These are phyloP conservation scores for Globisporangium uncinulatum DNA, from an alignment of 352 stramenopile species.

Conservation along the genomic window DNA sequence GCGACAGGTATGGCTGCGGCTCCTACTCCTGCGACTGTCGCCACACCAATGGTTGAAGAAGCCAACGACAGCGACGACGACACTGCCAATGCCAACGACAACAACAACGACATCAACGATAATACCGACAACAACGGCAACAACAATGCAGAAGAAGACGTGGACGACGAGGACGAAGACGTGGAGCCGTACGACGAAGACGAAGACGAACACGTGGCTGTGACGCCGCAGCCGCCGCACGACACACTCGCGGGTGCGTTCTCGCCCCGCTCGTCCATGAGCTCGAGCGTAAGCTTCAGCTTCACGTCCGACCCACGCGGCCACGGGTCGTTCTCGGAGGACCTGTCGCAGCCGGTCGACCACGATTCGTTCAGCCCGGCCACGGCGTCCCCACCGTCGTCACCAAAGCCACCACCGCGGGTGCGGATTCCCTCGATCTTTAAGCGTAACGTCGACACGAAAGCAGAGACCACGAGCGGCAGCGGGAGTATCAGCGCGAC, in stretches of 20 bases:
- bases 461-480: constrained; percentile 7
- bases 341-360: constrained; percentile 1
- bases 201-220: not conserved
- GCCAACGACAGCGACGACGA: constrained; percentile 6
- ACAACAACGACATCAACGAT: constrained; percentile 1
- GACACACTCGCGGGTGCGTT: not conserved
- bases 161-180: constrained; percentile 1
- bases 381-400: constrained; percentile 13
- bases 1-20: constrained; percentile 17
- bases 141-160: constrained; percentile 9
- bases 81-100: too few species aligned
- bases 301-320: constrained; percentile 16
- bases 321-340: constrained; percentile 13
- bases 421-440: constrained; percentile 55
- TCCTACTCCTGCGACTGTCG: constrained; percentile 1
- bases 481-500: not conserved
- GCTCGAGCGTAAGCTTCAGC: constrained; percentile 17
- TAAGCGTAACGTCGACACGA: constrained; percentile 26
- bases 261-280: constrained; percentile 10
- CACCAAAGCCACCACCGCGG: constrained; percentile 21
- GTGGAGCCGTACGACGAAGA: constrained; percentile 3
- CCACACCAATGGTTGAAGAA: not conserved
- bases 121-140: constrained; percentile 1
- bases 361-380: constrained; percentile 14
- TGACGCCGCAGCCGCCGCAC: constrained; percentile 1